phyloP scores from a whole-genome alignment of 768 basidiomycete genomes.

The Agaricus blazei region DNA sequence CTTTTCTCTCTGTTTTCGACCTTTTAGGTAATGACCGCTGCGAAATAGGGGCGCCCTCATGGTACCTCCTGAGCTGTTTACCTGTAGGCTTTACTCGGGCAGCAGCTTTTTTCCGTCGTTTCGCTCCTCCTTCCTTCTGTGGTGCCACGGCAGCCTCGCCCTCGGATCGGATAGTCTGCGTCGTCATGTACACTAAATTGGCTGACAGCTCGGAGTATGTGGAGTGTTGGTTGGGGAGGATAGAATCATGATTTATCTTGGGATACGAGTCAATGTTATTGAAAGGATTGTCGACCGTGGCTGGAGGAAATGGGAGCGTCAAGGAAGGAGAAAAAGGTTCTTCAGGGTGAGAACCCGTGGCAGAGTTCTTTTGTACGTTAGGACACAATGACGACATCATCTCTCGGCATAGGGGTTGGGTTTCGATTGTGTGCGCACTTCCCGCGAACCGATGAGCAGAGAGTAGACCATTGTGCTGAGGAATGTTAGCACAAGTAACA shows the following conservation, averaged over 20 bases:
- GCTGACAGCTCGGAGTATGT: conserved; percentile 8
- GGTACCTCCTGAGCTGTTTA: background rate
- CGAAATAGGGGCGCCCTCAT: background rate
- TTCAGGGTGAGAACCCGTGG: background rate
- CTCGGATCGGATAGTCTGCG: background rate
- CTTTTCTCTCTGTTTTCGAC: background rate
- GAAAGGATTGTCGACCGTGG: background rate
- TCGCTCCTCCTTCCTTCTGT: background rate
- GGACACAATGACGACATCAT: background rate
- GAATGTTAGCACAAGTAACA: background rate
- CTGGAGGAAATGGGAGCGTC: background rate
- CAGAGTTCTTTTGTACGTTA: background rate
- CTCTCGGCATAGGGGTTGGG: background rate
- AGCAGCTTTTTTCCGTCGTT: background rate
- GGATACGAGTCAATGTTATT: background rate
- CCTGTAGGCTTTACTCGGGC: background rate
- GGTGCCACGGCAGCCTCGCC: background rate
- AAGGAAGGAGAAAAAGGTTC: background rate
- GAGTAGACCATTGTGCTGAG: no score
- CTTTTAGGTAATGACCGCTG: background rate
- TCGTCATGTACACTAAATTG: conserved; percentile 2
- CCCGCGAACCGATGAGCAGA: background rate
- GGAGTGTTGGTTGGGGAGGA: conserved; percentile 2
- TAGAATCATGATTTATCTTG: background rate
- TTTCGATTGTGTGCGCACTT: background rate